Evolutionary conservation across 768 basidiomycete genomes (phyloP), one percentile per base, ranked within the genome.

Genomic region (Dacryopinax primogenitus): DNA sequence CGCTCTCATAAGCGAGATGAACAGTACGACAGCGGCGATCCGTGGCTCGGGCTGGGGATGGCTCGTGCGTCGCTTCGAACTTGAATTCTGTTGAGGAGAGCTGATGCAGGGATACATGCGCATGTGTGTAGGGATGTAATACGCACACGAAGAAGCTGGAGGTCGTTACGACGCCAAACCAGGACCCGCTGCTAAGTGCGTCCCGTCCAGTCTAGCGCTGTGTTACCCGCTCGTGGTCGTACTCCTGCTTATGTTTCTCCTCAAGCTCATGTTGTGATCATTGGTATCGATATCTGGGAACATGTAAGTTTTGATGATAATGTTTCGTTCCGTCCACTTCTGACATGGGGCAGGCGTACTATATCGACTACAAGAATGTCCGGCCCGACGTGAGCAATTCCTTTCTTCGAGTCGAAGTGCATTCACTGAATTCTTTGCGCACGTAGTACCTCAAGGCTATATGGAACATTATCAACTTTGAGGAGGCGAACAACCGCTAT

Each of bases 231-330:
- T 65, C 30, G 47, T 65, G 12, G 26, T 41, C 7, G 26, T 39
- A 35, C 45, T 33, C 34, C 18, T 41, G 18, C 47, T 67, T 9
- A 62, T 62, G 37, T 3, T 71, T n/a, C n/a, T n/a, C n/a, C n/a
- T n/a, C n/a, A n/a, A 90, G 90, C 86, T 1, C 90, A 93, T 76
- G 81, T 82, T 18, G 93, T 95, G 21, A 86, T 99, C 72, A 84
- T 99, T 73, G 96, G 96, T 34, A 86, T 98, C 69, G 95, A 99
- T 77, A 87, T 98, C 71, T 98, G 95, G 95, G 91, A 93, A 76
- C 92, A 94, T 75, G 86, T 86, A 70, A 44, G 86, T 81, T 36
- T 4, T 37, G 36, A 66, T 33, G 32, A 4, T 30, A 1, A 34
- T 21, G n/a, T 30, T 28, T 16, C 65, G 51, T 26, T 62, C 45